Percentiles rank a stretch among this genome's conserved stretches.
phyloP scores from a whole-genome alignment of 177 flowering plant species.

The Vitis hybrid region DNA sequence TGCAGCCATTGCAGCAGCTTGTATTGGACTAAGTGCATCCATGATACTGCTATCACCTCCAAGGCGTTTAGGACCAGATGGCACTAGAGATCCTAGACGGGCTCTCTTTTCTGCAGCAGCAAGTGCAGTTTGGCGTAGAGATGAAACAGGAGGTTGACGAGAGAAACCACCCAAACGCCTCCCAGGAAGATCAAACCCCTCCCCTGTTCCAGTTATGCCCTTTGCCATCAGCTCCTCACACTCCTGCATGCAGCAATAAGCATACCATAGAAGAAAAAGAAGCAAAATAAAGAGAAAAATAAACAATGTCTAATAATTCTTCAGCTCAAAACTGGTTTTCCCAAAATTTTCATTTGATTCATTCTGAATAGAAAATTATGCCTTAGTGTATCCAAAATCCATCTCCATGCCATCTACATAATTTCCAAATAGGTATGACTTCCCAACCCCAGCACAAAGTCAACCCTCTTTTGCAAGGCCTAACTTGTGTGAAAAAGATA shows the following conservation, averaged over 20 bases:
- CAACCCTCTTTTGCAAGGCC: too few relatives aligned
- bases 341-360: too few relatives aligned
- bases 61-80: slow-evolving; percentile 83
- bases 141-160: slow-evolving; percentile 66
- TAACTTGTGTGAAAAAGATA: too few relatives aligned
- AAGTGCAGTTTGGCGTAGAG: slow-evolving; percentile 66
- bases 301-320: not conserved
- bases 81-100: slow-evolving; percentile 55
- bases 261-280: not conserved
- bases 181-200: slow-evolving; percentile 92
- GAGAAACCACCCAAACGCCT: slow-evolving; percentile 82
- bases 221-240: slow-evolving; percentile 81
- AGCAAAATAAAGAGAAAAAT: not conserved
- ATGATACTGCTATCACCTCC: slow-evolving; percentile 84
- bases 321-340: too few relatives aligned
- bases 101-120: slow-evolving; percentile 85
- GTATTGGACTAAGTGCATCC: slow-evolving; percentile 83
- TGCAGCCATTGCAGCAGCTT: slow-evolving; percentile 99
- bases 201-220: slow-evolving; percentile 74
- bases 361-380: too few relatives aligned
- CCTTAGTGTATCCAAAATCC: too few relatives aligned
- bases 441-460: too few relatives aligned
- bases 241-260: slow-evolving; percentile 48
- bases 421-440: too few relatives aligned
- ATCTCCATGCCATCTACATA: too few relatives aligned